Evolutionary conservation across 1,284 basidiomycete species (phyloP), one percentile per base, ranked within the genome.

Genomic region (Gomphus bonarii): DNA sequence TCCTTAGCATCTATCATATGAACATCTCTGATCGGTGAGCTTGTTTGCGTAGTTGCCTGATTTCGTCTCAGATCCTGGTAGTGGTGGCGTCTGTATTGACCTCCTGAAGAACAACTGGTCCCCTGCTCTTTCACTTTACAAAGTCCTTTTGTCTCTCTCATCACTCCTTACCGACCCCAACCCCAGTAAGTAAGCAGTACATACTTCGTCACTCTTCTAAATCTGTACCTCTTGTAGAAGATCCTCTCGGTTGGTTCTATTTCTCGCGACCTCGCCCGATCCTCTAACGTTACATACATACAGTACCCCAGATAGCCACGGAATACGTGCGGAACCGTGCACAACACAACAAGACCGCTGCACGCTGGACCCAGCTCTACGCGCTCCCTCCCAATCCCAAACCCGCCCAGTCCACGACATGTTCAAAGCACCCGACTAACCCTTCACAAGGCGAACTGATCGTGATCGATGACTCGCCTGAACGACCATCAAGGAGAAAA

Each of bases 71-170:
- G 4, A n/a, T 7, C 2, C 6, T 28, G 25, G n/a, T 33, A 57
- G 79, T 52, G 85, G 85, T 47, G 76, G 74, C 61, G 81, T 88
- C 54, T 88, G 85, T 65, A 85, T 86, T 61, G 84, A 94, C 69
- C 88, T 93, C 50, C 77, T 94, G 60, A 93, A 95, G 72, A 79
- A 82, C 64, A 88, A 89, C 63, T 95, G 91, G 92, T 92, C 90
- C 0, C 91, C 92, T 1, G 91, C 91, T 0, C 72, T 95, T 33
- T 93, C 91, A 1, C 74, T 95, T 43, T 93, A 90, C 77, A 95
- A 95, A 74, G 88, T 94, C 65, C 84, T 95, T 69, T 79, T 94
- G 14, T 92, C 89, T 16, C 77, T 95, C 4, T 91, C 88, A 0
- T 91, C 89, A 0, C 78, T 95, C 3, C 74, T 95, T 49, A 92